These are phyloP conservation scores for Psilocybe azurescens DNA, from an alignment of 768 basidiomycete genomes.

Conservation along the genomic window DNA sequence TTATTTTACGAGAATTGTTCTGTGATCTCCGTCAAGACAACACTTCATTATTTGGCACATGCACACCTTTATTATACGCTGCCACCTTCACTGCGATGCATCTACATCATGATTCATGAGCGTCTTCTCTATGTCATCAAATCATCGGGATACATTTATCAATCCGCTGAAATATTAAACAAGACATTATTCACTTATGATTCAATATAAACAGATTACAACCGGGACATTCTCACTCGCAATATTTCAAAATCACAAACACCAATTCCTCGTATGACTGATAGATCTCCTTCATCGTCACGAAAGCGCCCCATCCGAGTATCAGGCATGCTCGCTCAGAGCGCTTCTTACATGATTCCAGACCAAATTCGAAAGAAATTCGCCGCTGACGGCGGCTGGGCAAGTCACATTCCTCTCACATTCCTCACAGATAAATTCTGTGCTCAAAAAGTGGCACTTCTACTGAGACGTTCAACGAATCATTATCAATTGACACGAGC, in stretches of 20 bases:
- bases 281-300: neutral
- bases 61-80: too few species aligned
- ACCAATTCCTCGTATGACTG: neutral
- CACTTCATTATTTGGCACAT: too few species aligned
- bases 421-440: conserved; percentile 24
- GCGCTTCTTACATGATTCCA: conserved; percentile 14
- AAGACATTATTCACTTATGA: too few species aligned
- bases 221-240: too few species aligned
- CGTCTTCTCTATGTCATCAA: too few species aligned
- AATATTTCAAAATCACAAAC: neutral
- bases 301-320: neutral
- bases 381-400: conserved; percentile 15
- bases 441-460: neutral
- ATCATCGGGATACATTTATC: too few species aligned
- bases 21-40: too few species aligned
- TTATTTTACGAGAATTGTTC: too few species aligned
- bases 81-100: too few species aligned
- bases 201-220: too few species aligned
- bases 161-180: too few species aligned
- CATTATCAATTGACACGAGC: neutral
- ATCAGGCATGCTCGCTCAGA: conserved; percentile 3
- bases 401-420: conserved; percentile 20
- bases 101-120: too few species aligned
- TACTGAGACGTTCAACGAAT: neutral
- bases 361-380: conserved; percentile 21